Evolutionary conservation across 352 stramenopile species (phyloP).

Genomic region (Pythium aquatile): DNA sequence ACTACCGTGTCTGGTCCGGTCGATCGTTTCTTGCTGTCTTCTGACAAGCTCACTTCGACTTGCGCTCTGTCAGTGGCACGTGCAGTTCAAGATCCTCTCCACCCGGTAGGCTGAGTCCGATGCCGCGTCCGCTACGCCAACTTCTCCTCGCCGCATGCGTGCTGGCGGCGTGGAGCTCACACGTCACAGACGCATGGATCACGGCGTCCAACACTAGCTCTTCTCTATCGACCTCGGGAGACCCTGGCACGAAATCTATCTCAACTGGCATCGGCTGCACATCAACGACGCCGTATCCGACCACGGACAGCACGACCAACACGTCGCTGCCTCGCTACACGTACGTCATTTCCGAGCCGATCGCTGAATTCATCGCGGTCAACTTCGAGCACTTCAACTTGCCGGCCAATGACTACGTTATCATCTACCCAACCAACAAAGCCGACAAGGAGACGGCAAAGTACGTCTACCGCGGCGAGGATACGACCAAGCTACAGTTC

Average conservation of each 20-base stretch:
- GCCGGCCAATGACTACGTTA: conserved; percentile 50
- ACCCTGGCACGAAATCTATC: conserved; percentile 47
- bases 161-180: neutral
- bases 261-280: conserved; percentile 38
- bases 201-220: neutral
- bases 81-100: neutral
- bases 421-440: conserved; percentile 35
- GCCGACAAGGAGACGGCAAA: conserved; percentile 30
- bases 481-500: conserved; percentile 26
- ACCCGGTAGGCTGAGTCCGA: neutral
- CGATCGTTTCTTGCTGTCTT: neutral
- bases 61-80: neutral
- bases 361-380: conserved; percentile 57
- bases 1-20: neutral
- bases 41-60: neutral
- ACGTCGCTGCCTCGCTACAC: neutral
- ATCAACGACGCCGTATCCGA: conserved; percentile 29
- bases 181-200: neutral
- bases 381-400: conserved; percentile 72
- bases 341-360: conserved; percentile 3
- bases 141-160: neutral
- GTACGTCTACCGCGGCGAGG: conserved; percentile 39
- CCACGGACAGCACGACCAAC: neutral
- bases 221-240: neutral
- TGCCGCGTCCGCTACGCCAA: neutral